Evolutionary conservation across 2,329 filamentous ascomycete genomes (phyloP), one percentile per base, ranked within the genome.

Genomic region (Penicillium sp.): DNA sequence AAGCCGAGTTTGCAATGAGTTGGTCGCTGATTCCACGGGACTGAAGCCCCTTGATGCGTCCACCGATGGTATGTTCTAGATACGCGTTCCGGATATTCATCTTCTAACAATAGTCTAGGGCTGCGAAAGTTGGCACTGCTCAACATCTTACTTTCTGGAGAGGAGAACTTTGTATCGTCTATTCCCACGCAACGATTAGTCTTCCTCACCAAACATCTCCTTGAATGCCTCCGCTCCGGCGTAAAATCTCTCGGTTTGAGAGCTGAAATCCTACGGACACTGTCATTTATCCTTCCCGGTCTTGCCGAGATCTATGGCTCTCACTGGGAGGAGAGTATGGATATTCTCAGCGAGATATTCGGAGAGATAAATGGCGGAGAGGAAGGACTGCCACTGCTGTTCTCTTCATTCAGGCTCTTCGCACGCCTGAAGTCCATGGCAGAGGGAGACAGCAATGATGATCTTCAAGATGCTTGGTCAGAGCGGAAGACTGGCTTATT

Each of bases 291-390:
- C 3, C 75, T 97, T 0, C 90, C 91, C 1, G 84, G 84, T 42
- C 88, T 97, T 67, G 85, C 86, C 59, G 89, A 92, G 49, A 87
- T 96, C 0, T 97, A 96, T 68, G 95, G 94, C 0, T 86, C 90
- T 0, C 91, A 96, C 71, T 99, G 95, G 95, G 84, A 88, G 53
- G 84, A 84, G 50, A 76, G 83, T 0, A 76, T 92, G 17, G 80
- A 84, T 37, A 84, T 86, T 52, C 84, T 88, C 60, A 77, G 83
- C 11, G 75, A 78, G 7, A 76, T 87, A 0, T 90, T 88, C 87
- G 76, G 79, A 3, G 78, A 79, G 3, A 81, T 78, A 0, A 72
- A 73, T 11, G 73, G 75, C 1, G 78, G 81, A 6, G 80, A 86
- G 15, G 73, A 80, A 12, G 79, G 81, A 5, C 69, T 91, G 1